Evolutionary conservation across 768 basidiomycete species (phyloP), one percentile per base, ranked within the genome.

Genomic region (Rubroboletus pulcherrimus): DNA sequence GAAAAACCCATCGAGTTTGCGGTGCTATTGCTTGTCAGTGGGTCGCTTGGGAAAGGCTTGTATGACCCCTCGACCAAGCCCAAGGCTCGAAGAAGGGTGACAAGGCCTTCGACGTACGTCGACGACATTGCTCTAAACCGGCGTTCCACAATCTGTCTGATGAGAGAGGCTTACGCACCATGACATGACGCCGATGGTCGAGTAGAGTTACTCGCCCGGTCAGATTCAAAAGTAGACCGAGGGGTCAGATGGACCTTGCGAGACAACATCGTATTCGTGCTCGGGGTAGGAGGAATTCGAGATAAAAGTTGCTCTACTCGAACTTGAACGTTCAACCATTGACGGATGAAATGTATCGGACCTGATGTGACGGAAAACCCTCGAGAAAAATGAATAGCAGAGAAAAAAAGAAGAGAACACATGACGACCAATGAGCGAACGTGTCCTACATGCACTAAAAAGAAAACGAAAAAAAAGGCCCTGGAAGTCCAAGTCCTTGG

Each of bases 31-130:
- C 5, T 30, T 9, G 38, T 8, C 34, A 51, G 41, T 14, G 44
- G 19, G 24, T 21, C 35, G 19, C 30, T 21, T 2, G 60, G 55
- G 17, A 34, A 46, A 43, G 54, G 59, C 17, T 62, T 62, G 49
- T 43, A 57, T 0, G 55, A 39, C 10, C 54, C 59, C 9, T 57
- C 54, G 44, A 61, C 55, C 54, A 61, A 51, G 26, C 49, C 10
- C 45, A 62, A 29, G 1, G 60, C 34, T 39, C 38, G 59, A 24
- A 61, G 60, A 19, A 57, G 44, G n/a, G 41, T 33, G 0, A 43
- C 31, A 11, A 62, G 56, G 5, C 15, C 55, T 47, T 31, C 58
- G 35, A 29, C 29, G 12, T 53, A 49, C 37, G 17, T 29, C 48
- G 57, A 31, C 24, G 51, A 43, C 57, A 54, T 59, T 10, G 33